Conservation (phyloP, 202 grass and related monocot genomes). For the Cymbopogon flexuosus region DNA sequence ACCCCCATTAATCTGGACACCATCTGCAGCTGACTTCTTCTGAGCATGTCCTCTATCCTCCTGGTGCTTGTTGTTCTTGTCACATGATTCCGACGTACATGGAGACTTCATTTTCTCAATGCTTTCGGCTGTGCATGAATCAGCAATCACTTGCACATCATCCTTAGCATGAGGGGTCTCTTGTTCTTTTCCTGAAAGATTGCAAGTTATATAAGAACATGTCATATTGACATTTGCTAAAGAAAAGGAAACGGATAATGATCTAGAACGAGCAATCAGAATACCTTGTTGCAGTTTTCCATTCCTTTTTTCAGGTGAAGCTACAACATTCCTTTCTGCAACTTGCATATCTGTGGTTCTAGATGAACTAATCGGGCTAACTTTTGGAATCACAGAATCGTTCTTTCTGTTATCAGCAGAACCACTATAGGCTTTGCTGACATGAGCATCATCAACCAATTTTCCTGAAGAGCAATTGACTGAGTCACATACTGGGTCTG, state of each 20-base stretch:
- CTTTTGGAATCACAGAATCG: slow-evolving; percentile 29
- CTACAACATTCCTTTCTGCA: slow-evolving; percentile 27
- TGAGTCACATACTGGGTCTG: not conserved
- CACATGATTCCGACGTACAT: slow-evolving; percentile 27
- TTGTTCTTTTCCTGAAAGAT: slow-evolving; percentile 38
- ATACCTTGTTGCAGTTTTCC: slow-evolving; percentile 35
- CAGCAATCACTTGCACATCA: slow-evolving; percentile 30
- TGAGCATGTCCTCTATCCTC: slow-evolving; percentile 15
- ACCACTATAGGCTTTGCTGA: slow-evolving; percentile 29
- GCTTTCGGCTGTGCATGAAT: slow-evolving; percentile 30
- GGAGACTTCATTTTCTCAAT: slow-evolving; percentile 30
- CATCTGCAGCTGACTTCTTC: slow-evolving; percentile 37
- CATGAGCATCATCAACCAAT: not conserved
- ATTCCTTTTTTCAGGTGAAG: slow-evolving; percentile 11
- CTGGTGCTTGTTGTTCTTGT: slow-evolving; percentile 33
- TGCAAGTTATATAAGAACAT: slow-evolving; percentile 26
- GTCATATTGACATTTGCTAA: not conserved
- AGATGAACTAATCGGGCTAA: slow-evolving; percentile 30
- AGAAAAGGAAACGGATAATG: slow-evolving; percentile 21
- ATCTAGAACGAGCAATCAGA: slow-evolving; percentile 12
- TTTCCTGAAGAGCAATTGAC: slow-evolving; percentile 32
- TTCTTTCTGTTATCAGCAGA: slow-evolving; percentile 48
- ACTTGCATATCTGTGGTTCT: not conserved
- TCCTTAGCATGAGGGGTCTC: slow-evolving; percentile 24
- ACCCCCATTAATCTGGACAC: slow-evolving; percentile 25